Base-by-base conservation (phyloP, 1,284 basidiomycete genomes). In the Trametes polyzona region DNA sequence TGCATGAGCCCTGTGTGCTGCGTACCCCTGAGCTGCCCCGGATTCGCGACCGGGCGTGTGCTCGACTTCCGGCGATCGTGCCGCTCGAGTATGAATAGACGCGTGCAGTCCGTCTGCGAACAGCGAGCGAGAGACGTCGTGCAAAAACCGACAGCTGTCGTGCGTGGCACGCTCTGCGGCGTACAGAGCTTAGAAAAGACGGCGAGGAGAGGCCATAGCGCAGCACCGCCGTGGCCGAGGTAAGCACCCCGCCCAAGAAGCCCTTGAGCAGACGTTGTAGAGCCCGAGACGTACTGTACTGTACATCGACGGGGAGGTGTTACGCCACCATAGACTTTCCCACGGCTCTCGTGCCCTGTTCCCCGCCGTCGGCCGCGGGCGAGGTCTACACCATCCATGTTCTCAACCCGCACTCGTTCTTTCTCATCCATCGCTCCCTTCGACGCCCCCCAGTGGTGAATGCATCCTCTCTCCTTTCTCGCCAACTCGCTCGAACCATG, bases 401-500 rank as follows among this genome's bases (percentile, higher is more conserved):
- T 37, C 37, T 17, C 55, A 55, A 41, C 24, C 55, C 61, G 8
- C 35, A 40, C 55, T 42, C 53, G 11, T 52, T 59, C 35, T 50
- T 58, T 39, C 46, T 62, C 55, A 35, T 62, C 52, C 55, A 52
- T 19, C 57, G 54, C 35, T 55, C 62, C 12, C 57, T 63, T 19
- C 59, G 44, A 41, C 52, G 48, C 2, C 40, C 56, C 9, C 39
- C 55, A 21, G 26, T 61, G 47, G 56, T 63, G 62, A 51, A 63
- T 63, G 62, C 55, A 55, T 56, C 58, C 1, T 57, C 59, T 57
- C 59, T 61, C 57, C 24, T 61, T 47, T 54, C 56, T 42, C 37
- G 39, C 47, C 47, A 50, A 46, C 55, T 58, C 57, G 40, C 36
- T 57, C 24, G 42, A 39, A 53, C 56, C 58, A 58, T 62, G 56